Percentiles rank a stretch among this genome's conserved stretches.
phyloP scores from a whole-genome alignment of 306 rosid genomes.

The Trifolium dubium region DNA sequence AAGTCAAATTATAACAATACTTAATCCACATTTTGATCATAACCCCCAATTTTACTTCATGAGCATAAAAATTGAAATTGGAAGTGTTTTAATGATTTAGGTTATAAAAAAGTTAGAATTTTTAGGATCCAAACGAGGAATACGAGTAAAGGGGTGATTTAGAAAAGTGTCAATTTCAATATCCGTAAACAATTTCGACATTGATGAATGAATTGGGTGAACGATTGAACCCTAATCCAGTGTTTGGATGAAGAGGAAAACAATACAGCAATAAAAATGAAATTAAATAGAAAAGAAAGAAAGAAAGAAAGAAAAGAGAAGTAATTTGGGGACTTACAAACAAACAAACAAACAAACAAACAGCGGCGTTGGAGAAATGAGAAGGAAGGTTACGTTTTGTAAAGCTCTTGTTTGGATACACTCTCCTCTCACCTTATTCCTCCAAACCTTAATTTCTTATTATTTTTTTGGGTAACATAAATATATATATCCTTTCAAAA shows the following conservation, averaged over 20 bases:
- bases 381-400: conserved; percentile 1
- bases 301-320: background rate
- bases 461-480: background rate
- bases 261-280: background rate
- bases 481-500: too few relatives aligned
- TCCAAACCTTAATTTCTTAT: background rate
- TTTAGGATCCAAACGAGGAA: conserved; percentile 33
- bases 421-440: background rate
- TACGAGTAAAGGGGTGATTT: background rate
- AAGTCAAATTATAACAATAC: conserved; percentile 24
- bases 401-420: conserved; percentile 27
- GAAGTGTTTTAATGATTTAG: background rate
- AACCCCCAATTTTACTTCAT: background rate
- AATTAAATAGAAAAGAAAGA: background rate
- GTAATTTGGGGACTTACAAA: conserved; percentile 26
- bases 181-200: background rate
- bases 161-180: conserved; percentile 12
- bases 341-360: too few relatives aligned
- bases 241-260: conserved; percentile 42
- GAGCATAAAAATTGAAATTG: background rate
- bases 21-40: background rate
- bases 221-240: conserved; percentile 36
- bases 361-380: conserved; percentile 36
- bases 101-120: conserved; percentile 15
- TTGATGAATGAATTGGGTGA: conserved; percentile 10